Percentiles rank a stretch among this genome's conserved stretches.
These are phyloP conservation scores for Goniomonas avonlea DNA, from an alignment of 78 protist species.

Conservation along the genomic window DNA sequence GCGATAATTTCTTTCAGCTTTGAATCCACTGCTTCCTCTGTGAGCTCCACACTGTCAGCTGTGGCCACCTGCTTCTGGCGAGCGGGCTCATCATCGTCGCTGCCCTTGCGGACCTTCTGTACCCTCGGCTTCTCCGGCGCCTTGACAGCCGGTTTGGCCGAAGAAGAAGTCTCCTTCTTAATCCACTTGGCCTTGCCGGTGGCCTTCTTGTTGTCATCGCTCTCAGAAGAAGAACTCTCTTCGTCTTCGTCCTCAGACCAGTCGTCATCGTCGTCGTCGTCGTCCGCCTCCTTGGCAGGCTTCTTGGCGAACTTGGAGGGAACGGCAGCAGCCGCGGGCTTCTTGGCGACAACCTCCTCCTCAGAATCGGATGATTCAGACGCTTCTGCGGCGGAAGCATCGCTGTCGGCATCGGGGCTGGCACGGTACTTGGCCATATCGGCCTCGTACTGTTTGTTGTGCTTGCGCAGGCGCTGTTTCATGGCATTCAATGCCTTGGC, in stretches of 20 bases:
- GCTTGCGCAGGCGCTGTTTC: neutral
- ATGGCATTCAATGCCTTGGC: slow-evolving; percentile 17
- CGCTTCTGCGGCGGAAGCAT: no score
- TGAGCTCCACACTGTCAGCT: neutral
- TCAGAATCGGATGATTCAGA: no score
- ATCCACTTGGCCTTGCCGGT: slow-evolving; percentile 29
- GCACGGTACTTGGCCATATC: slow-evolving; percentile 14
- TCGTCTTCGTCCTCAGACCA: neutral
- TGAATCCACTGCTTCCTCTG: neutral
- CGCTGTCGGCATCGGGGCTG: no score
- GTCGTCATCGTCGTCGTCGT: neutral
- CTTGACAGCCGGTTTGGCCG: neutral
- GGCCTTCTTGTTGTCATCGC: neutral
- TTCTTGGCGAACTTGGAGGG: neutral
- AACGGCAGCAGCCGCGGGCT: no score
- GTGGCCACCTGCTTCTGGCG: neutral
- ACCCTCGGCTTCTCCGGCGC: neutral
- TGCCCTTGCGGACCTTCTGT: neutral
- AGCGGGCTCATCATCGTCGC: neutral
- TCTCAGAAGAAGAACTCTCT: neutral
- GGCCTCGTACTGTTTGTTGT: neutral
- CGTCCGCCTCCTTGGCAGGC: neutral
- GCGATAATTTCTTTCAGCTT: neutral
- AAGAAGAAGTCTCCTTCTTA: neutral
- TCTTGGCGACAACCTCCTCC: slow-evolving; percentile 10